These are phyloP conservation scores for Durio zibethinus DNA, from an alignment of 345 rosid genomes.

Conservation along the genomic window DNA sequence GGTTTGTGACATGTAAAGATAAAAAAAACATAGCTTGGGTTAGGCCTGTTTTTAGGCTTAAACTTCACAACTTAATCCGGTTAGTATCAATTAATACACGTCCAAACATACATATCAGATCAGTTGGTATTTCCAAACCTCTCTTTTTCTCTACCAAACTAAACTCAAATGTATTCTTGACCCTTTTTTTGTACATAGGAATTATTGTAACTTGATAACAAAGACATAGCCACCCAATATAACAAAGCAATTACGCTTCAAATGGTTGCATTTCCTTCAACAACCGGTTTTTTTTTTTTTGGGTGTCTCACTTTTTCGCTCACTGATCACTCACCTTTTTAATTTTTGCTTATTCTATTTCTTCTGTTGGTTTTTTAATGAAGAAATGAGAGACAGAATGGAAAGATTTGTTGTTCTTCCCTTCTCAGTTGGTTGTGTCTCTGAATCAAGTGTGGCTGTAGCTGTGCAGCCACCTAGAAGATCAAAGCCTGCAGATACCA, in stretches of 20 bases:
- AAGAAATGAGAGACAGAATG: conserved; percentile 69
- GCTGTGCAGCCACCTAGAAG: conserved; percentile 21
- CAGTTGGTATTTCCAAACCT: not conserved
- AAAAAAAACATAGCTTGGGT: not conserved
- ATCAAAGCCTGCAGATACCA: conserved; percentile 10
- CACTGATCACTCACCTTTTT: not conserved
- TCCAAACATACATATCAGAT: conserved; percentile 12
- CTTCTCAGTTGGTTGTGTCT: conserved; percentile 69
- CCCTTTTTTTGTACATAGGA: conserved; percentile 21
- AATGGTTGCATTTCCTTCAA: conserved; percentile 8
- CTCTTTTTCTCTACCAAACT: conserved; percentile 20
- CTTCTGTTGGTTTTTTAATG: conserved; percentile 7
- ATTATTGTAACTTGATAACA: conserved; percentile 38
- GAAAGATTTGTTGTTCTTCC: conserved; percentile 79
- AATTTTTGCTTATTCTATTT: not conserved
- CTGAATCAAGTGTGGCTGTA: conserved; percentile 68
- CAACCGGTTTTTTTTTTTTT: not conserved
- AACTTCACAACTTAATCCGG: not conserved
- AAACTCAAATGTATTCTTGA: conserved; percentile 17
- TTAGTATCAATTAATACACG: conserved; percentile 5
- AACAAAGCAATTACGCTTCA: conserved; percentile 22
- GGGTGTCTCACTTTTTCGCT: not conserved
- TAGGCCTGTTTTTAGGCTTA: not conserved
- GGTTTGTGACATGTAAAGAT: conserved; percentile 1
- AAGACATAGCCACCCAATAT: conserved; percentile 36